Evolutionary conservation across 1,139 yeast genomes (phyloP).

Genomic region (Zygotorulaspora mrakii): DNA sequence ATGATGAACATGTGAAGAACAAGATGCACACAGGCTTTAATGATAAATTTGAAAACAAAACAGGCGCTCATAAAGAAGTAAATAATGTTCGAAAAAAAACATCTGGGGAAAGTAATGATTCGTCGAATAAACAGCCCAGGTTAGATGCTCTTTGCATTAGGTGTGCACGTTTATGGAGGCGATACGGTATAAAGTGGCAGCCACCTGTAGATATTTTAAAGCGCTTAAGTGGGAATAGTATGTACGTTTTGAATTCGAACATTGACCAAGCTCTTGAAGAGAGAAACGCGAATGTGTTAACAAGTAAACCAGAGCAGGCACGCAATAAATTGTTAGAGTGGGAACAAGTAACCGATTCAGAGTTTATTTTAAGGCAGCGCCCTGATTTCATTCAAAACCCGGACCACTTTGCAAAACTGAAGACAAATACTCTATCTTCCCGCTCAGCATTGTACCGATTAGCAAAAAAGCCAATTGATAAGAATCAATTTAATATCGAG

Average conservation of each 20-base stretch:
- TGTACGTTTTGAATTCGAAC: constrained; percentile 18
- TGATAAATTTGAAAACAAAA: constrained; percentile 38
- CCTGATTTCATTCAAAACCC: constrained; percentile 26
- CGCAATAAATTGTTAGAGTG: constrained; percentile 57
- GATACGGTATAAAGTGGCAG: constrained; percentile 89
- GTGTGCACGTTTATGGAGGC: constrained; percentile 88
- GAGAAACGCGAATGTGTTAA: constrained; percentile 16
- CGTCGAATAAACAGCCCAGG: constrained; percentile 26
- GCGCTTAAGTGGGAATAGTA: constrained; percentile 37
- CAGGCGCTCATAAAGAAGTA: constrained; percentile 37
- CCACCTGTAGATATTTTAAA: constrained; percentile 65
- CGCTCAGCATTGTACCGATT: constrained; percentile 26
- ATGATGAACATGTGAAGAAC: constrained; percentile 48
- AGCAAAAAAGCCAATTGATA: constrained; percentile 21
- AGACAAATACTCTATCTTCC: constrained; percentile 21
- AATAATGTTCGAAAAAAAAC: constrained; percentile 44
- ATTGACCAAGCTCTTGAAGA: constrained; percentile 26
- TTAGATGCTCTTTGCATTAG: constrained; percentile 68
- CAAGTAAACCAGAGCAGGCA: constrained; percentile 21
- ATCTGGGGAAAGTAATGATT: constrained; percentile 34
- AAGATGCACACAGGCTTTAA: constrained; percentile 25
- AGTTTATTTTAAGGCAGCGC: constrained; percentile 52
- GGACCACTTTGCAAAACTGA: constrained; percentile 24
- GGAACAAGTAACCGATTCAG: constrained; percentile 68
- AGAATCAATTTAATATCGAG: constrained; percentile 13